Conservation (phyloP, 495 filamentous ascomycete genomes). For the Tetracladium setigerum region DNA sequence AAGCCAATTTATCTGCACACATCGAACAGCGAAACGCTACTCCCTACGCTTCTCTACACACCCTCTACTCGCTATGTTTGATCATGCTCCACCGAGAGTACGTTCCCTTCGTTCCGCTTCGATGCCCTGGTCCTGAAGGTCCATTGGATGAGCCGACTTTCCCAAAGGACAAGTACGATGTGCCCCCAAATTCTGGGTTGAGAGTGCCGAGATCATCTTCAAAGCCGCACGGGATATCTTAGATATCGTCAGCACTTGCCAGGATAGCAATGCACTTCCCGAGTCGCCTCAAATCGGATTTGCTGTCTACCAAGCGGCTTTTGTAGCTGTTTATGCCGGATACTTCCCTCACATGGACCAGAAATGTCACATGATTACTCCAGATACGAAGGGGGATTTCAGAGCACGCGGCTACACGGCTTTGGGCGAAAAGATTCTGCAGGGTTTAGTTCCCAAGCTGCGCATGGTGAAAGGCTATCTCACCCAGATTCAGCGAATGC, state of each 20-base stretch:
- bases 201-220: slow-evolving; percentile 68
- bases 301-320: slow-evolving; percentile 74
- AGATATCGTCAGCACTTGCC: slow-evolving; percentile 66
- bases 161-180: slow-evolving; percentile 41
- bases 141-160: slow-evolving; percentile 68
- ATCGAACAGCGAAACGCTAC: slow-evolving; percentile 69
- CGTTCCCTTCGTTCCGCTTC: slow-evolving; percentile 72
- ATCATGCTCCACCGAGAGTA: slow-evolving; percentile 79
- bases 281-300: slow-evolving; percentile 78
- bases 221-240: slow-evolving; percentile 65
- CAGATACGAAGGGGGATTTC: slow-evolving; percentile 14
- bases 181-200: slow-evolving; percentile 61
- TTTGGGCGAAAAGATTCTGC: slow-evolving; percentile 32
- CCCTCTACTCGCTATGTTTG: slow-evolving; percentile 65
- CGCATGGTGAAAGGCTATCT: slow-evolving; percentile 68
- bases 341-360: slow-evolving; percentile 77
- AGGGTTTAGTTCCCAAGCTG: slow-evolving; percentile 56
- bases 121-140: slow-evolving; percentile 58
- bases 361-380: slow-evolving; percentile 47
- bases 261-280: slow-evolving; percentile 60
- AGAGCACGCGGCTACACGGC: slow-evolving; percentile 27
- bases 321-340: slow-evolving; percentile 58
- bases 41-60: slow-evolving; percentile 70
- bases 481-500: slow-evolving; percentile 57
- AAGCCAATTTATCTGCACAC: slow-evolving; percentile 72